Percentiles rank a stretch among this genome's conserved stretches.
Conservation (phyloP, 73 alveolate genomes). For the Tetrahymena elliotti region DNA sequence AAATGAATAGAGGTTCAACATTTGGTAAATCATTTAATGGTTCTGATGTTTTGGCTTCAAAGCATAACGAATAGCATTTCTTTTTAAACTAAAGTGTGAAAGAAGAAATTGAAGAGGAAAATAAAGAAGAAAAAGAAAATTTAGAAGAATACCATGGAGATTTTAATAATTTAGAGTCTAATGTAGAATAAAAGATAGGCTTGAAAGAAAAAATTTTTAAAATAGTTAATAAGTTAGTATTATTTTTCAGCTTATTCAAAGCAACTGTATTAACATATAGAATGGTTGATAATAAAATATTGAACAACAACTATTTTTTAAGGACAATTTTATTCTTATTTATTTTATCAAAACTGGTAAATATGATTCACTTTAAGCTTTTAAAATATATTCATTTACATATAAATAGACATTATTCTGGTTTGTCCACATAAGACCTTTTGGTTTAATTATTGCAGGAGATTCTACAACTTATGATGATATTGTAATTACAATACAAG, state of each 20-base stretch:
- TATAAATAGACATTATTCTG: background rate
- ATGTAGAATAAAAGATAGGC: background rate
- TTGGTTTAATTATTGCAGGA: background rate
- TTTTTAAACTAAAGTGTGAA: background rate
- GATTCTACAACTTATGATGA: background rate
- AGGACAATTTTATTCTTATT: background rate
- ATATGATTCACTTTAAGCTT: background rate
- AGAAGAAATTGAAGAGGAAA: background rate
- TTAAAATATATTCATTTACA: background rate
- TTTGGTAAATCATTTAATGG: background rate
- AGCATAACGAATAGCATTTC: background rate
- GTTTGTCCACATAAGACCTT: background rate
- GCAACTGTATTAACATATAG: background rate
- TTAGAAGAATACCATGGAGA: background rate
- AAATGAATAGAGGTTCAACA: background rate
- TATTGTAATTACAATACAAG: background rate
- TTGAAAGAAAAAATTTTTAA: background rate
- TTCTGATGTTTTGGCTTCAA: background rate
- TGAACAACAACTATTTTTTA: background rate
- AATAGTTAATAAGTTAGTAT: background rate
- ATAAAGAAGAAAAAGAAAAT: background rate
- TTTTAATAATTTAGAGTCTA: background rate
- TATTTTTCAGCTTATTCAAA: background rate
- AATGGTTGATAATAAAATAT: background rate
- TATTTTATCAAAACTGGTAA: background rate